Base-by-base conservation (phyloP, 78 protist genomes). In the Dictyostelium purpureum region DNA sequence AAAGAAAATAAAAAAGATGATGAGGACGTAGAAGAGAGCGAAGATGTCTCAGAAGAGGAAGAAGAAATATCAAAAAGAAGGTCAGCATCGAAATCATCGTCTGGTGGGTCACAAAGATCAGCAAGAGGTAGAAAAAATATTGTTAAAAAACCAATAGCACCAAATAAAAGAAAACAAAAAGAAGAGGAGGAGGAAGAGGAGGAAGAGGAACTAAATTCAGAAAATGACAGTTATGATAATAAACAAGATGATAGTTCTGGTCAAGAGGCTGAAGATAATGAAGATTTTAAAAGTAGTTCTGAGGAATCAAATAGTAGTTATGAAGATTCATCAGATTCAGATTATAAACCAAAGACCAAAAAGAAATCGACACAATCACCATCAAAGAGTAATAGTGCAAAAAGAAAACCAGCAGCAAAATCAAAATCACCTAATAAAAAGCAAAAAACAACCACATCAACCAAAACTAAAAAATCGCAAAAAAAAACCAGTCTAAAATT, bases 291-390 rank as follows among this genome's bases (percentile, higher is more conserved):
- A n/a, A n/a, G n/a, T n/a, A n/a, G n/a, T n/a, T n/a, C n/a, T n/a
- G n/a, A n/a, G n/a, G n/a, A n/a, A n/a, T n/a, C n/a, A n/a, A n/a
- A n/a, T n/a, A n/a, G n/a, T n/a, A n/a, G n/a, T n/a, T n/a, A n/a
- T n/a, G n/a, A n/a, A n/a, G n/a, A n/a, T n/a, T n/a, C n/a, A n/a
- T 57, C 66, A 57, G 66, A 57, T 31, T 63, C 43, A 63, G 71
- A 63, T 33, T 63, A 63, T 63, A 24, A 63, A 33, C 71, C 71
- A 33, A 63, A 47, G 12, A 14, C 52, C 7, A 47, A 16, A 47
- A 47, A 47, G 12, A 47, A 16, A 47, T 10, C n/a, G 7, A 47
- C 52, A 47, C 52, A 10, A 47, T 16, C 7, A 47, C 52, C 52
- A 47, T 16, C 7, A 47, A 47, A 47, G 52, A 47, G 12, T 14